Base-by-base conservation (phyloP, 352 stramenopile genomes). In the Globisporangium viniferum region DNA sequence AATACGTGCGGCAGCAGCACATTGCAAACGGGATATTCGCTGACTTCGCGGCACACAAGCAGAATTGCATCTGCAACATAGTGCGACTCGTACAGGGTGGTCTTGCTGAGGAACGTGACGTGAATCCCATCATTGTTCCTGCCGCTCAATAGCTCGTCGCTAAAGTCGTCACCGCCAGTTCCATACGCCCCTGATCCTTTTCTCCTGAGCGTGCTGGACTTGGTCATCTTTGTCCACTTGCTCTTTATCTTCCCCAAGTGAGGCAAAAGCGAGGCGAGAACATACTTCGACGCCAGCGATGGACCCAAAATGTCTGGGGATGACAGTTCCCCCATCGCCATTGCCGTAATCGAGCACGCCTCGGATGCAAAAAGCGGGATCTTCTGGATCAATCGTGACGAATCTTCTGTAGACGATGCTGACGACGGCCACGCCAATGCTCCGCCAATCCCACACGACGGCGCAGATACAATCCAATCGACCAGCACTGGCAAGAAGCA, bases 31-130 rank as follows among this genome's bases (percentile, higher is more conserved):
- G 76, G 67, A 20, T 73, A 79, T 12, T 91, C 72, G 15, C 82
- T 75, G 27, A 90, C 41, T 57, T 92, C 86, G 36, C 79, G 79
- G 41, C 83, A 92, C 20, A 92, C 73, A 41, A 90, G 69, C 8
- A 93, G 68, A 15, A 91, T 56, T 20, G 86, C 75, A 59, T 93
- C 84, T 0, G 82, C 86, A n/a, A 89, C 67, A n/a, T 82, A 76
- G 62, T 93, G 83, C 8, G 70, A 75, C 62, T 90, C 80, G 36
- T 91, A 90, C 48, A 93, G 49, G 39, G 76, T 76, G 8, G 79
- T 35, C 67, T 92, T 92, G 56, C 62, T 71, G 55, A 89, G 59
- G 59, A 87, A 92, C 7, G 86, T 89, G 4, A 90, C 68, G 49
- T 93, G 86, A 59, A 93, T 84, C 4, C 84, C 77, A 53, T 75